These are phyloP conservation scores for Isatis tinctoria DNA, from an alignment of 345 rosid genomes.

Conservation along the genomic window DNA sequence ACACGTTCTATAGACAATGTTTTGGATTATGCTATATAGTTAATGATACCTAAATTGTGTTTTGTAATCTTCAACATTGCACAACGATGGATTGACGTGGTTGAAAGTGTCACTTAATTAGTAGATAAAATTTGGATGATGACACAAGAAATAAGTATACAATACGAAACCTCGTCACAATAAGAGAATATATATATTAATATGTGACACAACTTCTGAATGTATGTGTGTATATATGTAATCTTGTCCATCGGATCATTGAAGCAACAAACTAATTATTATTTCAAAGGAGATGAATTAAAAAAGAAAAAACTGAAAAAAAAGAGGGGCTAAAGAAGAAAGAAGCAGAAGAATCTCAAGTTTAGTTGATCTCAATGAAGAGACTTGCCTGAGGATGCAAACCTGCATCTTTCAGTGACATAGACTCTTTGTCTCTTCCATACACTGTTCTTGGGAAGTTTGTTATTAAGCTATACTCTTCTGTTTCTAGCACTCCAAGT, in stretches of 20 bases:
- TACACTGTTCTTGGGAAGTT: constrained; percentile 80
- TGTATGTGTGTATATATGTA: not conserved
- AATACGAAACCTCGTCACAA: not conserved
- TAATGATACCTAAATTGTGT: not conserved
- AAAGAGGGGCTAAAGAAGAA: not conserved
- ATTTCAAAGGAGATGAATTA: not conserved
- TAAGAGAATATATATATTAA: not conserved
- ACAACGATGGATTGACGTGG: not conserved
- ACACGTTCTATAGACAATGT: not conserved
- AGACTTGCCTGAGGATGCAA: constrained; percentile 99
- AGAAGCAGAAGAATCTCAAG: not conserved
- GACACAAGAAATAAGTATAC: not conserved
- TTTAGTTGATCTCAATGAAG: constrained; percentile 79
- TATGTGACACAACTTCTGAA: constrained; percentile 6
- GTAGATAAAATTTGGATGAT: not conserved
- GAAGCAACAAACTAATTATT: constrained; percentile 24
- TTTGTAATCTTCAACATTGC: not conserved
- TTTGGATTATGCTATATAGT: too few relatives aligned
- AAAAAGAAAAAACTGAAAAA: not conserved
- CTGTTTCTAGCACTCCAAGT: constrained; percentile 69
- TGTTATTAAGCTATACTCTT: constrained; percentile 75
- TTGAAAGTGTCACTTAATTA: not conserved
- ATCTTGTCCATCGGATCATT: constrained; percentile 6
- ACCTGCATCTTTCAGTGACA: constrained; percentile 80
- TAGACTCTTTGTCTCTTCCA: constrained; percentile 57